Percentiles rank a stretch among this genome's conserved stretches.
Evolutionary conservation across 257 asterid genomes (phyloP).

Genomic region (Capsicum rhomboideum): DNA sequence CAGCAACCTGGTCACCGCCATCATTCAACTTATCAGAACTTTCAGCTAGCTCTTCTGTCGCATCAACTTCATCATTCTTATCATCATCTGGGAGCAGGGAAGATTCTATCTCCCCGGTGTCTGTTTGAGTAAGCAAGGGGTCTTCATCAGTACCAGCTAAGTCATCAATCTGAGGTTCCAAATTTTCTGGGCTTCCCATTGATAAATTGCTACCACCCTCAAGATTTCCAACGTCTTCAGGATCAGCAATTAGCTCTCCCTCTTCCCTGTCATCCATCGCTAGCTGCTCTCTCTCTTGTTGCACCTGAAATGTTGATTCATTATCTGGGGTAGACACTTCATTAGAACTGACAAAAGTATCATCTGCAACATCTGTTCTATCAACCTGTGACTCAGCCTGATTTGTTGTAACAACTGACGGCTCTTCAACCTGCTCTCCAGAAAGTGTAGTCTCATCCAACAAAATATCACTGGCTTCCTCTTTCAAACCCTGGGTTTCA

Average conservation of each 20-base stretch:
- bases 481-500: slow-evolving; percentile 30
- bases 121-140: slow-evolving; percentile 23
- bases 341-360: slow-evolving; percentile 28
- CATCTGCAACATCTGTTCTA: slow-evolving; percentile 33
- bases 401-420: slow-evolving; percentile 20
- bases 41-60: slow-evolving; percentile 25
- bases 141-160: slow-evolving; percentile 35
- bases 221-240: slow-evolving; percentile 20
- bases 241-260: slow-evolving; percentile 59
- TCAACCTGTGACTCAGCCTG: slow-evolving; percentile 41
- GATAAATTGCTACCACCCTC: slow-evolving; percentile 40
- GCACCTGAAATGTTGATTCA: slow-evolving; percentile 39
- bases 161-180: slow-evolving; percentile 34
- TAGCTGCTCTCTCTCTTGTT: slow-evolving; percentile 54
- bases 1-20: slow-evolving; percentile 25
- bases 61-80: slow-evolving; percentile 26
- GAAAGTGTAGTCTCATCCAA: slow-evolving; percentile 39
- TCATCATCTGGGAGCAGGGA: slow-evolving; percentile 40
- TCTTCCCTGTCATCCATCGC: slow-evolving; percentile 71
- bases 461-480: slow-evolving; percentile 31
- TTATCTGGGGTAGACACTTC: slow-evolving; percentile 40
- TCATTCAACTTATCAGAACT: slow-evolving; percentile 27
- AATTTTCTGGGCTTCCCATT: slow-evolving; percentile 28
- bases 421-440: slow-evolving; percentile 49
- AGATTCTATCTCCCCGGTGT: slow-evolving; percentile 51